phyloP scores from a whole-genome alignment of 345 rosid genomes.

The Salix udensis region DNA sequence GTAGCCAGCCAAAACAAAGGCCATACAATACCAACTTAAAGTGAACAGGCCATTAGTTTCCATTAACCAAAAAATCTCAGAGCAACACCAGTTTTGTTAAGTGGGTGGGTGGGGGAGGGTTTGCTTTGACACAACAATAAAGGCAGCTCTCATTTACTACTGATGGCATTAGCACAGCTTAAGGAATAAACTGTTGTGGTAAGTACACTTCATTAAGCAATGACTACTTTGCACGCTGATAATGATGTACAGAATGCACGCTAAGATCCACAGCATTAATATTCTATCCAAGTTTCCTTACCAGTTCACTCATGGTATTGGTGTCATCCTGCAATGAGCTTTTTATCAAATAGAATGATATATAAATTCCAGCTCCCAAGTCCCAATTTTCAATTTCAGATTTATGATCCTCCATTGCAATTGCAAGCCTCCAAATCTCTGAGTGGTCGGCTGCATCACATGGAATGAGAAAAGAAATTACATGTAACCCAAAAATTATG shows the following conservation, averaged over 20 bases:
- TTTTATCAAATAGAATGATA: slow-evolving; percentile 64
- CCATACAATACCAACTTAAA: neutral
- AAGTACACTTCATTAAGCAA: neutral
- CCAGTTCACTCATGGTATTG: slow-evolving; percentile 50
- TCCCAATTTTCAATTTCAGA: slow-evolving; percentile 97
- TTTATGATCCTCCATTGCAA: slow-evolving; percentile 79
- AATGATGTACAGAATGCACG: neutral
- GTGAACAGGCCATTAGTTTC: neutral
- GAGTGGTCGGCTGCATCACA: slow-evolving; percentile 61
- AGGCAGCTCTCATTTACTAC: neutral
- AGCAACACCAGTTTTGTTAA: neutral
- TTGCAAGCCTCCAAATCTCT: slow-evolving; percentile 73
- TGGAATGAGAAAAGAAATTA: slow-evolving; percentile 3
- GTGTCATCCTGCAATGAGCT: slow-evolving; percentile 57
- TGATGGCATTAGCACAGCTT: neutral
- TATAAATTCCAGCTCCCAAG: slow-evolving; percentile 83
- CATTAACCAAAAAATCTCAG: neutral
- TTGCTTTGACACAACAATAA: neutral
- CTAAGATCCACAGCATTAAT: neutral
- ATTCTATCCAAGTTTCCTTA: slow-evolving; percentile 22
- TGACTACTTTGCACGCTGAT: neutral
- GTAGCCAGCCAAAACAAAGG: neutral
- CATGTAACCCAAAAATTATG: neutral
- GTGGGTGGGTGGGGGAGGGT: neutral
- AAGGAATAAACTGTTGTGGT: neutral